Evolutionary conservation across 1,284 basidiomycete species (phyloP).

Genomic region (Cutaneotrichosporon cutaneum): DNA sequence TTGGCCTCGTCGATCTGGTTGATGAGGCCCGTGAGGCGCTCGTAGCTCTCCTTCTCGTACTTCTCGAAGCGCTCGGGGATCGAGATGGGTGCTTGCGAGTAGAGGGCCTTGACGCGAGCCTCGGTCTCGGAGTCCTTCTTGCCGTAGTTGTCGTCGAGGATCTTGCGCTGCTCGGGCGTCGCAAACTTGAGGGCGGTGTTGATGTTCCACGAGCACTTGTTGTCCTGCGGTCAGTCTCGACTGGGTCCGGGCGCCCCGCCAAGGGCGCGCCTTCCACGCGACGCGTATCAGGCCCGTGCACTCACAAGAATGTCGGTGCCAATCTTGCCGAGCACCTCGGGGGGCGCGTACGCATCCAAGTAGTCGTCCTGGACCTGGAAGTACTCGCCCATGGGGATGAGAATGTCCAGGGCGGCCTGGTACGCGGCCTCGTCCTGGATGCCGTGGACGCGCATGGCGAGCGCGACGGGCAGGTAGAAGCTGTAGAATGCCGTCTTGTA

Average conservation of each 20-base stretch:
- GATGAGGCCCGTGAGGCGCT: constrained; percentile 66
- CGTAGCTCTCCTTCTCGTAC: constrained; percentile 78
- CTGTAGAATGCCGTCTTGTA: constrained; percentile 99
- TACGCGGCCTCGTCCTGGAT: constrained; percentile 72
- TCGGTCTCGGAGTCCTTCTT: constrained; percentile 68
- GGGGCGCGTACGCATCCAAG: constrained; percentile 86
- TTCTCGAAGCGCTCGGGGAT: constrained; percentile 67
- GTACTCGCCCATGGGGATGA: constrained; percentile 93
- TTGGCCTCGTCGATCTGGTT: constrained; percentile 65
- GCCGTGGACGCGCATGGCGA: constrained; percentile 76
- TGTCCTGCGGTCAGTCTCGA: constrained; percentile 60
- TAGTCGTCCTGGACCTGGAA: constrained; percentile 99
- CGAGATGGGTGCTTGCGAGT: constrained; percentile 62
- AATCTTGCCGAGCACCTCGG: constrained; percentile 92
- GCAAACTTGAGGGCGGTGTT: constrained; percentile 77
- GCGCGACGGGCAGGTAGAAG: constrained; percentile 96
- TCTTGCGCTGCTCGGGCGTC: constrained; percentile 62
- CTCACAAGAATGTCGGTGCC: constrained; percentile 83
- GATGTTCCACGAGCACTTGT: constrained; percentile 98
- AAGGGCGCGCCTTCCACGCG: background rate
- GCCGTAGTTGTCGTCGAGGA: constrained; percentile 79
- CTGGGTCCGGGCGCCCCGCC: background rate
- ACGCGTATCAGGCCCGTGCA: background rate
- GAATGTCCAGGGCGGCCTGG: constrained; percentile 75
- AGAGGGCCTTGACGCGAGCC: constrained; percentile 73